A percentile compares a stretch with the other conserved stretches of the same genome.
These are phyloP conservation scores for Drechslerella coelobrocha DNA, from an alignment of 2,329 filamentous ascomycete genomes.

Conservation along the genomic window DNA sequence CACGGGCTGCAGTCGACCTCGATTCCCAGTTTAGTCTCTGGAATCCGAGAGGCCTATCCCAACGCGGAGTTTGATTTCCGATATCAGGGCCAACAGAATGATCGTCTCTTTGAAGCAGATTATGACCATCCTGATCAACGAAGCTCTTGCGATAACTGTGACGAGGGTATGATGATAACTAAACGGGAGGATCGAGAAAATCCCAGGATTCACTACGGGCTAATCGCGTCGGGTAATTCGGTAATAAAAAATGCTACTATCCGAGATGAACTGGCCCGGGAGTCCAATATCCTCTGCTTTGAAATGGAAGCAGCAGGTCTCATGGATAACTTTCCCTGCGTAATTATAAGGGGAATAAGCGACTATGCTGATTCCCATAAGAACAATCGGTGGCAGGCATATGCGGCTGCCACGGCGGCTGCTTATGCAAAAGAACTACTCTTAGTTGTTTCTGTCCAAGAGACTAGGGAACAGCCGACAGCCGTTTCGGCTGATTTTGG, in stretches of 20 bases:
- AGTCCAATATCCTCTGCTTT: neutral
- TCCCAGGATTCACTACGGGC: neutral
- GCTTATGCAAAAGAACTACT: neutral
- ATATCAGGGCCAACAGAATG: neutral
- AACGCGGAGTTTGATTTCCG: neutral
- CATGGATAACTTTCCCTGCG: neutral
- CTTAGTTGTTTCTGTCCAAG: neutral
- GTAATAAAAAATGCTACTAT: neutral
- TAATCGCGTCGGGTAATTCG: neutral
- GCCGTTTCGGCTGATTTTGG: neutral
- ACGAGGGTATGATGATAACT: neutral
- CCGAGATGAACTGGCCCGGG: neutral
- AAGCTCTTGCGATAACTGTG: neutral
- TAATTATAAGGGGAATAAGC: neutral
- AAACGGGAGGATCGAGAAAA: neutral
- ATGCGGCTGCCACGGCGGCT: neutral
- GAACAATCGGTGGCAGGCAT: neutral
- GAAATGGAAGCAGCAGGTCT: no score
- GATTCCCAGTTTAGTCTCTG: neutral
- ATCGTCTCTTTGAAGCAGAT: neutral
- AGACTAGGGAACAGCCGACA: neutral
- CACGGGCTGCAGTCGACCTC: neutral
- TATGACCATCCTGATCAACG: neutral
- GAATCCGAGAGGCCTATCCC: neutral
- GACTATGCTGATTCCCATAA: neutral